These are phyloP conservation scores for Pseudovirgaria hyperparasitica DNA, from an alignment of 2,329 filamentous ascomycete genomes.

Conservation along the genomic window DNA sequence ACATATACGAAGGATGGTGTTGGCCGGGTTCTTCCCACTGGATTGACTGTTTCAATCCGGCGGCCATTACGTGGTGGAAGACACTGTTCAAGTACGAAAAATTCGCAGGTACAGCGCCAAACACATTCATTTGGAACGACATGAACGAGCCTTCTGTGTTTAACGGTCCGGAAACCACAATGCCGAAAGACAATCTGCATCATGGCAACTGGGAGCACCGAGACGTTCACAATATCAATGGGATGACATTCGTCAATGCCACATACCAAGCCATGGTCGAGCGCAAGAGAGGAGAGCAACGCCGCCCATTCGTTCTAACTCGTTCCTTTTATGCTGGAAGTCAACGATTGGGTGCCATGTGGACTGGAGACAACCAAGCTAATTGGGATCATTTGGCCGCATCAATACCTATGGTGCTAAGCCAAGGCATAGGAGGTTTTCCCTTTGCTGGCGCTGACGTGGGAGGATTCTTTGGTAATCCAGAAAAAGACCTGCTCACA, in stretches of 20 bases:
- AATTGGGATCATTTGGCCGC: constrained; percentile 84
- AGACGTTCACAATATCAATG: constrained; percentile 91
- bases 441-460: constrained; percentile 94
- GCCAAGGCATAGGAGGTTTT: constrained; percentile 83
- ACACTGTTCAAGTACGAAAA: constrained; percentile 72
- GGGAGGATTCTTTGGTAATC: constrained; percentile 96
- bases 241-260: constrained; percentile 89
- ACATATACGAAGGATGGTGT: constrained; percentile 92
- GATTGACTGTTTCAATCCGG: constrained; percentile 94
- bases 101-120: constrained; percentile 76
- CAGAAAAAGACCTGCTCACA: constrained; percentile 77
- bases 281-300: constrained; percentile 73
- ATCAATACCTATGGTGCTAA: constrained; percentile 85
- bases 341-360: constrained; percentile 88
- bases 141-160: constrained; percentile 99
- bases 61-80: constrained; percentile 83
- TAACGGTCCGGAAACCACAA: constrained; percentile 94
- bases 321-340: constrained; percentile 86
- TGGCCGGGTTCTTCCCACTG: constrained; percentile 97
- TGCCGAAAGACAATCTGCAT: constrained; percentile 97
- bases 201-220: constrained; percentile 89
- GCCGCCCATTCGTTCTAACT: constrained; percentile 84
- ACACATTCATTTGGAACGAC: constrained; percentile 96
- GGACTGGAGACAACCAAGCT: constrained; percentile 96
- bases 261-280: constrained; percentile 75